Evolutionary conservation across 345 rosid species (phyloP), one percentile per base, ranked within the genome.

Genomic region (Rubroshorea leprosula): DNA sequence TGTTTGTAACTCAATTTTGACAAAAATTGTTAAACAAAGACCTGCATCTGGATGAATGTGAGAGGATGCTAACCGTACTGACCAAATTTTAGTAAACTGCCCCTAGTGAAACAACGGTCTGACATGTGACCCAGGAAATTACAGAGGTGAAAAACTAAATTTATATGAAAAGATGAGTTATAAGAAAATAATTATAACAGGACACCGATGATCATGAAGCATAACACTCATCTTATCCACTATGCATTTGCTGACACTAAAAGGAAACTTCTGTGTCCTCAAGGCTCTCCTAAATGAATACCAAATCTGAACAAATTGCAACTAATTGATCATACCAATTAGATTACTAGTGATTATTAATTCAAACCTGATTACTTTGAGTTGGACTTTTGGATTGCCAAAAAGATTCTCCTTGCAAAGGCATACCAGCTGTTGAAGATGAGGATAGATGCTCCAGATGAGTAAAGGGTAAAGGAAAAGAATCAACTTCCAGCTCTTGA

Each of bases 351-450:
- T n/a, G n/a, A n/a, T n/a, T n/a, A n/a, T n/a, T 35, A 6, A 13
- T 6, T 6, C 72, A 57, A 61, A 77, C 77, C 88, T 76, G 80
- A 64, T 67, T 73, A 64, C 63, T 70, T 52, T 58, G 75, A 63
- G 41, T 60, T 24, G 89, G 81, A 57, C 83, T 83, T 74, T 68
- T 87, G 67, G 78, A 70, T 61, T 85, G 92, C 90, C 89, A 87
- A 63, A 80, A 74, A 23, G 89, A 72, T 58, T 82, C 83, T 64
- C 83, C 82, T 4, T 61, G 60, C 57, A 74, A 55, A 49, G 65
- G 63, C 51, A 70, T 75, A 54, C 76, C 75, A 54, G 69, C 73
- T 51, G 67, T 67, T 44, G 82, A 75, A 58, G 84, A 62, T 1
- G 78, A 75, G 0, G 83, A 77, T 60, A 74, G 48, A 44, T 73